Percentiles rank a stretch among this genome's conserved stretches.
Conservation (phyloP, 2,329 filamentous ascomycete genomes). For the Aureobasidium sp. region DNA sequence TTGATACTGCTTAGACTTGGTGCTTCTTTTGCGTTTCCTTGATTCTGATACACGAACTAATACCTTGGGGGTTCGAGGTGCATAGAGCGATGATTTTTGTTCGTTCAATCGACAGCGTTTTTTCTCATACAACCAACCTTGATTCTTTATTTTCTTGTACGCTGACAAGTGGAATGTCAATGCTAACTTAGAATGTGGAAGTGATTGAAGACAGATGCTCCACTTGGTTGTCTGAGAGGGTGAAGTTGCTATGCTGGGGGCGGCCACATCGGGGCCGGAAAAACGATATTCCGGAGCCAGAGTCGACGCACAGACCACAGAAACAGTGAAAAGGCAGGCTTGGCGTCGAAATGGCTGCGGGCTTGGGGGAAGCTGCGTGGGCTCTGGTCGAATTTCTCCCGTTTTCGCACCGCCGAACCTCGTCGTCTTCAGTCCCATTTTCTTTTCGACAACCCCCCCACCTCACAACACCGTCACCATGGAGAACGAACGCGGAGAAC, state of each 20-base stretch:
- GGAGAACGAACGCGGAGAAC: slow-evolving; percentile 99
- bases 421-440: slow-evolving; percentile 11
- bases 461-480: slow-evolving; percentile 51
- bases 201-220: not conserved
- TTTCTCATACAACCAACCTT: not conserved
- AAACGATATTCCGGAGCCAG: not conserved
- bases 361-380: not conserved
- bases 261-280: not conserved
- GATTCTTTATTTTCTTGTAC: not conserved
- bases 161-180: not conserved
- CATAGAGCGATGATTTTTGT: not conserved
- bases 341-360: slow-evolving; percentile 5
- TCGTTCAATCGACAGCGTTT: not conserved
- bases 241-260: not conserved
- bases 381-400: slow-evolving; percentile 7
- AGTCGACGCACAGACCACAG: not conserved
- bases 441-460: slow-evolving; percentile 23
- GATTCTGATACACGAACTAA: not conserved
- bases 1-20: not conserved
- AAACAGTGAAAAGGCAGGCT: not conserved
- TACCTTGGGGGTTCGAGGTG: not conserved
- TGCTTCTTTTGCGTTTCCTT: slow-evolving; percentile 2
- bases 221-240: not conserved
- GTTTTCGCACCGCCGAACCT: not conserved
- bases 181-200: not conserved